Base-by-base conservation (phyloP, 345 rosid species). In the Trapa bicornis region DNA sequence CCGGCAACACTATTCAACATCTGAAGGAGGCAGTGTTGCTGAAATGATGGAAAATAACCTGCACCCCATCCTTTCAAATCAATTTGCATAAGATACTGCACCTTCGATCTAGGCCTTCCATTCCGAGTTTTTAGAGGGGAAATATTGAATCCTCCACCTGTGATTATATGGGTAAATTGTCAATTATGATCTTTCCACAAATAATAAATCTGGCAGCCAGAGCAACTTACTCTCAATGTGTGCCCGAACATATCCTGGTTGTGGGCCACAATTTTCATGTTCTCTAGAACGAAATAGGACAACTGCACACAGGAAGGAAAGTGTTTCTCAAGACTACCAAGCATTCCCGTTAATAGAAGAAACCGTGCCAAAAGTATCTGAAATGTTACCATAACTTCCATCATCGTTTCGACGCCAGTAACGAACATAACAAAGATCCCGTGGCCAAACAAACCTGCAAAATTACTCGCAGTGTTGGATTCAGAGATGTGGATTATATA, bases 331-430 rank as follows among this genome's bases (percentile, higher is more conserved):
- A 65, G 32, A 11, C 50, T 4, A 42, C 41, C 67, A n/a, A 43
- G 36, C 37, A 65, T 22, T 13, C 36, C 35, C n/a, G 35, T 10
- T 65, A 32, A 67, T 63, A 33, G 13, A 17, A 67, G 54, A 17
- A 66, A 16, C 36, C 14, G 33, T 17, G 14, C 52, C 43, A 64
- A 37, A 37, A 37, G 13, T n/a, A 41, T 1, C 10, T 39, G 13
- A 65, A 41, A 42, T 65, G 43, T 50, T 87, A 89, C 99, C 99
- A 80, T 95, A 95, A 73, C 99, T 95, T 73, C 99, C 97, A 60
- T 95, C 99, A 67, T 95, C 99, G 72, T 95, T 95, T 75, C 97
- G 84, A 45, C 98, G 94, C 99, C 99, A 95, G 75, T 91, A 95
- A 17, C 99, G 89, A 67, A 91, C 96, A 80, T 95, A 95, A 74